phyloP scores from a whole-genome alignment of 2,329 filamentous ascomycete genomes.

The Colletotrichum nymphaeae region DNA sequence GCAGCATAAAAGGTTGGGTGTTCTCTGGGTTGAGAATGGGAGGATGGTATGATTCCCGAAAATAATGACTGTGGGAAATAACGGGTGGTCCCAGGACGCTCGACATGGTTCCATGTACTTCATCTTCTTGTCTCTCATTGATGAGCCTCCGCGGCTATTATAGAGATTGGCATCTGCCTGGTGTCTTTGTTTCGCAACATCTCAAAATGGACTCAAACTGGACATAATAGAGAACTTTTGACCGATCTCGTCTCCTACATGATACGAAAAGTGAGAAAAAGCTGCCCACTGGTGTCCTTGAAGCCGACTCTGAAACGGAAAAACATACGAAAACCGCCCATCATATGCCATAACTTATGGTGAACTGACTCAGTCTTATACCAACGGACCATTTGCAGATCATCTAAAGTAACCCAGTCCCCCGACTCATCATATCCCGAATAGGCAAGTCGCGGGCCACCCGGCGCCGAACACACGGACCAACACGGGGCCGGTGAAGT shows the following conservation, averaged over 20 bases:
- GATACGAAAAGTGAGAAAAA: too few relatives aligned
- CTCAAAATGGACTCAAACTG: background rate
- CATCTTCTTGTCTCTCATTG: slow-evolving; percentile 26
- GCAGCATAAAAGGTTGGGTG: too few relatives aligned
- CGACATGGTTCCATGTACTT: background rate
- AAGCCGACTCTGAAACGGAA: too few relatives aligned
- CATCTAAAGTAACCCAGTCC: background rate
- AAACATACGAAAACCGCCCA: background rate
- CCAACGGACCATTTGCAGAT: background rate
- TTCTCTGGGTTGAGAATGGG: background rate
- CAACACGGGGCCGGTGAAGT: slow-evolving; percentile 3
- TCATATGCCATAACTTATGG: background rate
- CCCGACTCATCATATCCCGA: background rate
- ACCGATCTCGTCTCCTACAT: background rate
- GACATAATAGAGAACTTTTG: background rate
- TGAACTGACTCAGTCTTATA: background rate
- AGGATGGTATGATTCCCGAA: slow-evolving; percentile 22
- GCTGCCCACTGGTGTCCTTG: too few relatives aligned
- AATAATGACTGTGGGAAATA: background rate
- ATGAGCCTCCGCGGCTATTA: slow-evolving; percentile 12
- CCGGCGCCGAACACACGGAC: slow-evolving; percentile 11
- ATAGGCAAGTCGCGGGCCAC: slow-evolving; percentile 26
- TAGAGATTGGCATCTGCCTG: background rate
- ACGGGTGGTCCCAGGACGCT: background rate
- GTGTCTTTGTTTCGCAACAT: slow-evolving; percentile 1